Percentiles rank a stretch among this genome's conserved stretches.
Evolutionary conservation across 106 monocot genomes (phyloP).

Genomic region (Phalaenopsis equestris): DNA sequence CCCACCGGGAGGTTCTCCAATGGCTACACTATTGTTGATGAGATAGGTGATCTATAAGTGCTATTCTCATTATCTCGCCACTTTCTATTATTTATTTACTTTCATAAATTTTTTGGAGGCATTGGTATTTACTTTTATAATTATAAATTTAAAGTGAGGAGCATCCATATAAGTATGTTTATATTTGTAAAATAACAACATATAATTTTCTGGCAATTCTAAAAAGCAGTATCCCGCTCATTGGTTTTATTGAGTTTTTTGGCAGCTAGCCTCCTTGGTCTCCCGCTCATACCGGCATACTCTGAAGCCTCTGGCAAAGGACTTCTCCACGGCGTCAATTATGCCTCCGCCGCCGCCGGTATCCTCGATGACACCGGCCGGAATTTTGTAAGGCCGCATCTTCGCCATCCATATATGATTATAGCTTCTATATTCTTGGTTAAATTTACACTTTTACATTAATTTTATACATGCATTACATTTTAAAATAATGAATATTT

Average conservation of each 20-base stretch:
- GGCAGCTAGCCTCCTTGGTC: conserved; percentile 75
- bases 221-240: too few species aligned
- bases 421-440: too few species aligned
- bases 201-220: too few species aligned
- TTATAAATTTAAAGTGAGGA: too few species aligned
- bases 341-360: conserved; percentile 84
- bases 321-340: conserved; percentile 75
- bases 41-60: conserved; percentile 24
- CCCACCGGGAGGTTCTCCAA: conserved; percentile 96
- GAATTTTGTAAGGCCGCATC: conserved; percentile 51
- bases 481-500: too few species aligned
- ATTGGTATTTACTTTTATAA: neutral
- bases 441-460: too few species aligned
- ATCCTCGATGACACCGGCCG: conserved; percentile 82
- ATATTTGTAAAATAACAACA: neutral
- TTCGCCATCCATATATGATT: too few species aligned
- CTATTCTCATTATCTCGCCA: neutral
- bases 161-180: neutral
- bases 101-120: too few species aligned
- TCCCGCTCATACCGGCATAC: conserved; percentile 76
- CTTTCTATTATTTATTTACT: too few species aligned
- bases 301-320: conserved; percentile 41
- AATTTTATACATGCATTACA: too few species aligned
- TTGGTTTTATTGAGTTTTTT: neutral
- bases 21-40: conserved; percentile 87